Percentiles rank a stretch among this genome's conserved stretches.
phyloP scores from a whole-genome alignment of 208 protist species.

The Herpetomonas tarakana region DNA sequence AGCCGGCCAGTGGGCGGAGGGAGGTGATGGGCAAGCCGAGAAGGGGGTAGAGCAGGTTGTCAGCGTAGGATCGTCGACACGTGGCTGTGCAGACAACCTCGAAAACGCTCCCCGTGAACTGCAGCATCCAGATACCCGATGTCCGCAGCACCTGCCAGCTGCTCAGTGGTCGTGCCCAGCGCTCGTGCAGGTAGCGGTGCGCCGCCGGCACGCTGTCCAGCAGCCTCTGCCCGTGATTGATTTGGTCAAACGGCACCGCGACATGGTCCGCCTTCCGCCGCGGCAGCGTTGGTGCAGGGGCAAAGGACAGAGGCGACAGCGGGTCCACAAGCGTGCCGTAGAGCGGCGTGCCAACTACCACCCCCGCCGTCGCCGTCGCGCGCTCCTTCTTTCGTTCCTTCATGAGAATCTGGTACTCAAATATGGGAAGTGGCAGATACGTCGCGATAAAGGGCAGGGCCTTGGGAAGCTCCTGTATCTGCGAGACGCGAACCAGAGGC shows the following conservation, averaged over 20 bases:
- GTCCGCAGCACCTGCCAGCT: constrained; percentile 13
- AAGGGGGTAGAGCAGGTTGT: constrained; percentile 21
- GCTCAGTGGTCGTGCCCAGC: constrained; percentile 22
- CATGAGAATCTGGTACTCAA: constrained; percentile 18
- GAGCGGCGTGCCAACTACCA: neutral
- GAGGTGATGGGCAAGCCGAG: constrained; percentile 11
- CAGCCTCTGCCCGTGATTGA: neutral
- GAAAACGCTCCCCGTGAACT: constrained; percentile 33
- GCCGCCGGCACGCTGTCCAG: constrained; percentile 3
- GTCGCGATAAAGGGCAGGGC: constrained; percentile 14
- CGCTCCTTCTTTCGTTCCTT: neutral
- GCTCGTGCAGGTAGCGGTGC: constrained; percentile 12
- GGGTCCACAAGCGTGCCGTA: neutral
- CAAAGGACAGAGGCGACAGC: neutral
- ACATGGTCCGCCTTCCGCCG: neutral
- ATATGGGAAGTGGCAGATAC: constrained; percentile 17
- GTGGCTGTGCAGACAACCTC: constrained; percentile 37
- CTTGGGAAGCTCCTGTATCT: constrained; percentile 12
- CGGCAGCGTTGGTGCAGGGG: neutral
- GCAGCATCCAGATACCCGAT: constrained; percentile 27
- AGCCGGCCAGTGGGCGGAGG: constrained; percentile 11
- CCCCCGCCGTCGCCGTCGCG: neutral
- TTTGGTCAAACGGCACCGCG: neutral
- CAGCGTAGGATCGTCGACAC: constrained; percentile 22
- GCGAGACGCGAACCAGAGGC: neutral